These are phyloP conservation scores for Henckelia pumila DNA, from an alignment of 257 asterid species.

Conservation along the genomic window DNA sequence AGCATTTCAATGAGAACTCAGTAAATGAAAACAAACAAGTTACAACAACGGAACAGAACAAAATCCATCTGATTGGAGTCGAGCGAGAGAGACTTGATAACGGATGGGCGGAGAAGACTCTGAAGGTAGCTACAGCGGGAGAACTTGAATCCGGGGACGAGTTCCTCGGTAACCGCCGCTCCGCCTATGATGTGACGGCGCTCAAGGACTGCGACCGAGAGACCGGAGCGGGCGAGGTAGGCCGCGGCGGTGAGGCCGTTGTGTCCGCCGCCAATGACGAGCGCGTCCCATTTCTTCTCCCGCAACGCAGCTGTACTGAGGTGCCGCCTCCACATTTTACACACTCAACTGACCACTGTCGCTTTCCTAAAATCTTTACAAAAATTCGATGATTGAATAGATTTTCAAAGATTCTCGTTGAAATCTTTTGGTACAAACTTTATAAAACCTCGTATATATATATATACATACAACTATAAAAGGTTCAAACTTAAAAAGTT, in stretches of 20 bases:
- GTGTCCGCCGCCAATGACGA: conserved; percentile 92
- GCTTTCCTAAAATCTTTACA: no score
- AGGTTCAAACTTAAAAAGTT: no score
- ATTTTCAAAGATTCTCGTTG: no score
- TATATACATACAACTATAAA: no score
- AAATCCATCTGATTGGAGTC: background rate
- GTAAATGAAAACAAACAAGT: background rate
- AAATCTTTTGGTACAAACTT: no score
- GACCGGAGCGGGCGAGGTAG: conserved; percentile 91
- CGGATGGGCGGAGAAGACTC: conserved; percentile 88
- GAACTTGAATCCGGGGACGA: conserved; percentile 88
- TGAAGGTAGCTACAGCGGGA: conserved; percentile 97
- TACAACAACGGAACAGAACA: background rate
- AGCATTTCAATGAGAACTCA: conserved; percentile 5
- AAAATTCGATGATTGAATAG: no score
- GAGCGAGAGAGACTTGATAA: conserved; percentile 46
- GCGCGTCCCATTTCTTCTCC: conserved; percentile 77
- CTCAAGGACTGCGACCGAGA: conserved; percentile 94
- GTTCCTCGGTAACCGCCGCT: conserved; percentile 95
- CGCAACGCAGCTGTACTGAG: conserved; percentile 28
- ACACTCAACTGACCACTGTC: no score
- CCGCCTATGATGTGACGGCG: conserved; percentile 97
- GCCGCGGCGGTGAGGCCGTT: conserved; percentile 97
- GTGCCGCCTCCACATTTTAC: background rate
- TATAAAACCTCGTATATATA: no score